phyloP scores from a whole-genome alignment of 2,329 filamentous ascomycete genomes.

The Emydomyces testavorans region DNA sequence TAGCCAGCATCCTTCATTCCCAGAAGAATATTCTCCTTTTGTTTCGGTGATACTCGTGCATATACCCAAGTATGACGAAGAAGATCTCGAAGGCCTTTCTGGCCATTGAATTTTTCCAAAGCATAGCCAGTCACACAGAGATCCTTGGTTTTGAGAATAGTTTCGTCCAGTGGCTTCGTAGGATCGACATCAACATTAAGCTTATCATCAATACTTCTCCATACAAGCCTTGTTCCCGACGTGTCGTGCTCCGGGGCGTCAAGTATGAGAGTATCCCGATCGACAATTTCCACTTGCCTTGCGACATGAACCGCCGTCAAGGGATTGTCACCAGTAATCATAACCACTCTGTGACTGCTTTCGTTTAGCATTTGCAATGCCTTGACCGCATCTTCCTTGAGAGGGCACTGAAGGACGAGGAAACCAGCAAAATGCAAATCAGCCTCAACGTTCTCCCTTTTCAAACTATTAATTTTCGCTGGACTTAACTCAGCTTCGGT shows the following conservation, averaged over 20 bases:
- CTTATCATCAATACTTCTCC: slow-evolving; percentile 91
- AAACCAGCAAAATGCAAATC: slow-evolving; percentile 86
- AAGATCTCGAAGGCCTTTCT: slow-evolving; percentile 62
- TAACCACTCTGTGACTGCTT: slow-evolving; percentile 94
- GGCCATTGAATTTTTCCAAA: slow-evolving; percentile 73
- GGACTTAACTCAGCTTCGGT: slow-evolving; percentile 69
- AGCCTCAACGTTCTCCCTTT: slow-evolving; percentile 81
- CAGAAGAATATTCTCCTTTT: slow-evolving; percentile 96
- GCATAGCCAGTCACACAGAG: slow-evolving; percentile 94
- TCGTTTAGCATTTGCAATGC: slow-evolving; percentile 96
- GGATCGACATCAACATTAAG: slow-evolving; percentile 76
- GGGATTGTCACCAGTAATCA: slow-evolving; percentile 98
- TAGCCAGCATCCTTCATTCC: slow-evolving; percentile 94
- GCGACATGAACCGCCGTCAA: slow-evolving; percentile 94
- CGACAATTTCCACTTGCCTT: slow-evolving; percentile 90
- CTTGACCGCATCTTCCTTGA: slow-evolving; percentile 92
- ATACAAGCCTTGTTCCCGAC: slow-evolving; percentile 69
- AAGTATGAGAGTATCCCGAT: slow-evolving; percentile 85
- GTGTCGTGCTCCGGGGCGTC: slow-evolving; percentile 87
- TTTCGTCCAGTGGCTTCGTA: slow-evolving; percentile 62
- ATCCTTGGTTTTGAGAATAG: slow-evolving; percentile 76
- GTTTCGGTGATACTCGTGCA: slow-evolving; percentile 92
- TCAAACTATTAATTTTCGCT: slow-evolving; percentile 80
- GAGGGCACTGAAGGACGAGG: slow-evolving; percentile 82
- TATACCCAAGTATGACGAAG: slow-evolving; percentile 94